Percentiles rank a stretch among this genome's conserved stretches.
phyloP scores from a whole-genome alignment of 148 eudicot genomes.

The Simmondsia chinensis region DNA sequence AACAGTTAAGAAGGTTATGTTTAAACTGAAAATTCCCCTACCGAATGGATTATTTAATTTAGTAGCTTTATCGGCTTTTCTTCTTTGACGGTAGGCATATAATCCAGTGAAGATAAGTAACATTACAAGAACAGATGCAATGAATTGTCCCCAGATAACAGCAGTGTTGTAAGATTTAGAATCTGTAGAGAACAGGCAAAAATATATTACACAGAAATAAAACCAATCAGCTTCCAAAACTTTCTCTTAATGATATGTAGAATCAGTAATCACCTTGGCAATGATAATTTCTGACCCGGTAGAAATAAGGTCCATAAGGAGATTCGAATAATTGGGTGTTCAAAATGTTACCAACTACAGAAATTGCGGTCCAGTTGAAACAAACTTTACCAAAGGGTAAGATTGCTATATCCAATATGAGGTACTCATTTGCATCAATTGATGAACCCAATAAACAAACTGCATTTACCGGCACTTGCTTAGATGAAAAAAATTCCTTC shows the following conservation, averaged over 20 bases:
- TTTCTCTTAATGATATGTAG: neutral
- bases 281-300: slow-evolving; percentile 30
- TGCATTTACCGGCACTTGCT: slow-evolving; percentile 39
- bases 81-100: slow-evolving; percentile 41
- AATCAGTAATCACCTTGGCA: slow-evolving; percentile 35
- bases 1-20: neutral
- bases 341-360: slow-evolving; percentile 36
- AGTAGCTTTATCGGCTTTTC: slow-evolving; percentile 25
- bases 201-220: neutral
- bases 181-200: no score
- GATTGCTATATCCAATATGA: slow-evolving; percentile 31
- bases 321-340: slow-evolving; percentile 32
- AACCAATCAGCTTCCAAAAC: neutral
- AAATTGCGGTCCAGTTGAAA: slow-evolving; percentile 50
- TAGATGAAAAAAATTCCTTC: slow-evolving; percentile 24
- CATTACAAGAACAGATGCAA: slow-evolving; percentile 37
- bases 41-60: slow-evolving; percentile 47
- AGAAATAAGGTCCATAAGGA: slow-evolving; percentile 57
- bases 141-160: slow-evolving; percentile 29
- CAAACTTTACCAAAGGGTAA: slow-evolving; percentile 36
- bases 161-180: no score
- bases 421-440: slow-evolving; percentile 23
- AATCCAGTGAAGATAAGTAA: slow-evolving; percentile 33
- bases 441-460: slow-evolving; percentile 32
- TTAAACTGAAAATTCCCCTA: slow-evolving; percentile 20